These are phyloP conservation scores for Populus alba DNA, from an alignment of 345 rosid genomes.

Conservation along the genomic window DNA sequence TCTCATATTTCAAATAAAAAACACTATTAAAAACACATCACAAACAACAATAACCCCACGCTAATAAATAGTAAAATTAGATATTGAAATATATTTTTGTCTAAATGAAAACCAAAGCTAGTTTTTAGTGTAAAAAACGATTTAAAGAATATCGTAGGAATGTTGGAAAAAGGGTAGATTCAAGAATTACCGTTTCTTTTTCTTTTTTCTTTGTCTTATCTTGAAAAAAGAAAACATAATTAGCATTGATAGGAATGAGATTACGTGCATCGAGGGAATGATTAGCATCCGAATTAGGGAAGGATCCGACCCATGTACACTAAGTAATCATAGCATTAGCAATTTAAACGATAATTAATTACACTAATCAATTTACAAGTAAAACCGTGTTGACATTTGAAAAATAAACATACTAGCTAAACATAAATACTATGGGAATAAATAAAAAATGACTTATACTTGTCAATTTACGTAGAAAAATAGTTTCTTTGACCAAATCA, in stretches of 20 bases:
- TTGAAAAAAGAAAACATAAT: not conserved
- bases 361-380: too few species aligned
- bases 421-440: not conserved
- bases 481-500: not conserved
- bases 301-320: slow-evolving; percentile 10
- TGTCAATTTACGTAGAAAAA: too few species aligned
- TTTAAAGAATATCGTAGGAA: not conserved
- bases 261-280: not conserved
- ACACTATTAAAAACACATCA: too few species aligned
- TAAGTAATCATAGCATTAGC: not conserved
- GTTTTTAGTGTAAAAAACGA: too few species aligned
- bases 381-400: not conserved
- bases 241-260: not conserved
- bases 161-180: not conserved
- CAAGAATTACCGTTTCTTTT: not conserved
- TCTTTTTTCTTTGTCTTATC: not conserved
- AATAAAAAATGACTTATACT: not conserved
- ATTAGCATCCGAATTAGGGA: slow-evolving; percentile 15
- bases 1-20: too few species aligned
- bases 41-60: too few species aligned
- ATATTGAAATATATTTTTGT: too few species aligned
- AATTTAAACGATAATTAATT: too few species aligned
- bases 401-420: too few species aligned
- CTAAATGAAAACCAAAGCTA: too few species aligned
- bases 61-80: too few species aligned